These are phyloP conservation scores for Cladosporium sp. DNA, from an alignment of 2,329 filamentous ascomycete species.

Conservation along the genomic window DNA sequence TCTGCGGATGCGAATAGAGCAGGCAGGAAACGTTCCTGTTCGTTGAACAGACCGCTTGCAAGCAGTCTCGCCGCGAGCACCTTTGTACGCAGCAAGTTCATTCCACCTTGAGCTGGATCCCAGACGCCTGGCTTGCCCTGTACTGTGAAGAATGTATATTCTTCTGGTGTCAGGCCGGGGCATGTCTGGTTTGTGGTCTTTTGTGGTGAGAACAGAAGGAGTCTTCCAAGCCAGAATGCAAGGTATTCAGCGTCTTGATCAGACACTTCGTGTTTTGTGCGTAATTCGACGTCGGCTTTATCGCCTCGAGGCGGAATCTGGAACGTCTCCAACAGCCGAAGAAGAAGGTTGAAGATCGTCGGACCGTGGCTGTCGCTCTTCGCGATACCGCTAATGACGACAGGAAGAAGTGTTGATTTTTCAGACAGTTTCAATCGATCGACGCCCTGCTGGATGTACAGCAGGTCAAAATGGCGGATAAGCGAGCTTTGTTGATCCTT, in stretches of 20 bases:
- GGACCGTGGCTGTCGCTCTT: conserved; percentile 58
- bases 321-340: conserved; percentile 72
- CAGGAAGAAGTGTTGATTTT: conserved; percentile 70
- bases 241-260: conserved; percentile 73
- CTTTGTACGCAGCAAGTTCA: conserved; percentile 70
- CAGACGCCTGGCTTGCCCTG: conserved; percentile 69
- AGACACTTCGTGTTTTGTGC: conserved; percentile 65
- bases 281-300: conserved; percentile 71
- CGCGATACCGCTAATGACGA: conserved; percentile 66
- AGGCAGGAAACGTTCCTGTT: conserved; percentile 79
- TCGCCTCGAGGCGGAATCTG: conserved; percentile 74
- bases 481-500: conserved; percentile 72
- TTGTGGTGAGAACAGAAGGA: conserved; percentile 64
- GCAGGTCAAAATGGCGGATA: conserved; percentile 83
- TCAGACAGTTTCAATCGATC: conserved; percentile 61
- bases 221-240: conserved; percentile 71
- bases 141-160: conserved; percentile 68
- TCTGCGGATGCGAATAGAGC: conserved; percentile 82
- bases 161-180: conserved; percentile 63
- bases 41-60: conserved; percentile 80
- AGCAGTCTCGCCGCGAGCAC: conserved; percentile 69
- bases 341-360: conserved; percentile 77
- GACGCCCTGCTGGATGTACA: conserved; percentile 85
- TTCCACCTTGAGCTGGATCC: conserved; percentile 61
- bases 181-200: conserved; percentile 44